Conservation (phyloP, 1,139 yeast species). For the Starmera stellimalicola region DNA sequence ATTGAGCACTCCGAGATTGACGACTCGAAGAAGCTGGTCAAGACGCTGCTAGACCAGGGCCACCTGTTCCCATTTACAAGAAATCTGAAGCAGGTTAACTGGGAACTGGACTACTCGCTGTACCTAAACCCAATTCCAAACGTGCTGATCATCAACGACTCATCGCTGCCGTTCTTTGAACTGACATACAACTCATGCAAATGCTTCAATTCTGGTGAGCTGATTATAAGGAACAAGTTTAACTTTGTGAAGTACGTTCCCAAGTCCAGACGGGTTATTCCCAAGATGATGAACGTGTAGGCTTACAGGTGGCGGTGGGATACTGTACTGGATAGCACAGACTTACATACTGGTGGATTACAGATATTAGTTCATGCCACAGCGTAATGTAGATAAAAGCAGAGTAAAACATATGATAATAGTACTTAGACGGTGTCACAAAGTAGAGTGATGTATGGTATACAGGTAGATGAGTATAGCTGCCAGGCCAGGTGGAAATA, state of each 20-base stretch:
- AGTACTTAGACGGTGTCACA: too few relatives aligned
- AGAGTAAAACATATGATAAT: too few relatives aligned
- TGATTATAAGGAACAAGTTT: constrained; percentile 39
- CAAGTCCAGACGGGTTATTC: constrained; percentile 37
- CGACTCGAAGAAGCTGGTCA: constrained; percentile 69
- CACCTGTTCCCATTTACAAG: constrained; percentile 71
- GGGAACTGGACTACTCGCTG: constrained; percentile 63
- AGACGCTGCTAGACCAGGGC: constrained; percentile 81
- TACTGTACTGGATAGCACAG: too few relatives aligned
- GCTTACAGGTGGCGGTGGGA: background rate
- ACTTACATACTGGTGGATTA: too few relatives aligned
- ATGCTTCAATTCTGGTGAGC: constrained; percentile 61
- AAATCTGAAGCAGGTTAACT: constrained; percentile 50
- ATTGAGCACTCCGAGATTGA: constrained; percentile 29
- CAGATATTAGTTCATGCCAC: too few relatives aligned
- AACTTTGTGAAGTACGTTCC: constrained; percentile 70
- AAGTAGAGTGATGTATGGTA: too few relatives aligned
- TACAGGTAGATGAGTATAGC: too few relatives aligned
- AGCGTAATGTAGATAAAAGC: too few relatives aligned
- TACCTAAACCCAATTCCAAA: constrained; percentile 74
- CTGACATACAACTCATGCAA: constrained; percentile 78
- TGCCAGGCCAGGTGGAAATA: too few relatives aligned
- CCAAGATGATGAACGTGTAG: constrained; percentile 38
- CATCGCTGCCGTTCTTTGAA: constrained; percentile 61
- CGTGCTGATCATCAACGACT: constrained; percentile 56